These are phyloP conservation scores for Senna tora DNA, from an alignment of 306 rosid species.

Conservation along the genomic window DNA sequence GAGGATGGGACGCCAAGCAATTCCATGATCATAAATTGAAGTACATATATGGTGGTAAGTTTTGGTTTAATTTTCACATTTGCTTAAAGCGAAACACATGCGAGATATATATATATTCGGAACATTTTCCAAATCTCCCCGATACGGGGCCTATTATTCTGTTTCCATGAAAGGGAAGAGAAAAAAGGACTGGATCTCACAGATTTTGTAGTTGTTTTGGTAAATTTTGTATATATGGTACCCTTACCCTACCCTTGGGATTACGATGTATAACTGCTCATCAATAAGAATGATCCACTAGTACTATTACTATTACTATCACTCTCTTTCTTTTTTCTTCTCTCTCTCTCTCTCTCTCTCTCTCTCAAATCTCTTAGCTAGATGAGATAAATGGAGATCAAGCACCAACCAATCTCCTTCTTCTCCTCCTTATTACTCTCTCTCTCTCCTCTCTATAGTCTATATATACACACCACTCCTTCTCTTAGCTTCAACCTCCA, in stretches of 20 bases:
- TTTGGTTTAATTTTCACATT: too few species aligned
- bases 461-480: slow-evolving; percentile 43
- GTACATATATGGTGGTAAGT: too few species aligned
- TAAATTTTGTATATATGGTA: slow-evolving; percentile 57
- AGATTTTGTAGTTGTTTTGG: slow-evolving; percentile 46
- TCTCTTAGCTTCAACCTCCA: slow-evolving; percentile 27
- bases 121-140: slow-evolving; percentile 38
- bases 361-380: slow-evolving; percentile 32
- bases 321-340: background rate
- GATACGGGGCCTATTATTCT: slow-evolving; percentile 40
- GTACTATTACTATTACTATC: too few species aligned
- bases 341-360: too few species aligned
- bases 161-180: slow-evolving; percentile 53
- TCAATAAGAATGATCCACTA: too few species aligned
- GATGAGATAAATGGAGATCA: too few species aligned
- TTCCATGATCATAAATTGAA: too few species aligned
- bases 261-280: slow-evolving; percentile 67
- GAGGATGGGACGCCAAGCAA: too few species aligned
- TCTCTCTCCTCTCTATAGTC: slow-evolving; percentile 24
- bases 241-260: too few species aligned
- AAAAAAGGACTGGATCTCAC: slow-evolving; percentile 47
- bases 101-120: background rate
- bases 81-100: too few species aligned
- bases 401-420: slow-evolving; percentile 46
- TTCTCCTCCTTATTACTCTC: slow-evolving; percentile 38